Base-by-base conservation (phyloP, 163 green algal species). In the Smithsoniella earleae region DNA sequence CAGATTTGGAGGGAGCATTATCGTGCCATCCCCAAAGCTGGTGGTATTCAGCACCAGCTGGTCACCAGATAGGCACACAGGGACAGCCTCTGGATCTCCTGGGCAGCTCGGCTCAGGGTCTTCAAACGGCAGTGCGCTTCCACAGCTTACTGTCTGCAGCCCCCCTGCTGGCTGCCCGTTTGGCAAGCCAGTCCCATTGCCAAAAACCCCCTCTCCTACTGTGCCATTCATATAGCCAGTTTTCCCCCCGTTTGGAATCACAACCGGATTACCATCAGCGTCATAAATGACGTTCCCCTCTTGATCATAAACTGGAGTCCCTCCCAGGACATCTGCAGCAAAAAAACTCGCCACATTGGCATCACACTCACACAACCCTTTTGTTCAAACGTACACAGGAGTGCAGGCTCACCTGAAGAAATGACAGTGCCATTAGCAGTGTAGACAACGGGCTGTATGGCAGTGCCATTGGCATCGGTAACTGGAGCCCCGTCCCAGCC, bases 361-460 rank as follows among this genome's bases (percentile, higher is more conserved):
- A n/a, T n/a, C n/a, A n/a, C n/a, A n/a, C n/a, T n/a, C n/a, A n/a
- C n/a, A n/a, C n/a, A n/a, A n/a, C n/a, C n/a, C n/a, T n/a, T n/a
- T n/a, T n/a, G n/a, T n/a, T n/a, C n/a, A n/a, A n/a, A n/a, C n/a
- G n/a, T n/a, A n/a, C n/a, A n/a, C n/a, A n/a, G n/a, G n/a, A n/a
- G n/a, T n/a, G n/a, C n/a, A n/a, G n/a, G n/a, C n/a, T n/a, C n/a
- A n/a, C n/a, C n/a, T n/a, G n/a, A n/a, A n/a, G n/a, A n/a, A 5
- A 69, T 36, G n/a, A 38, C 58, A 5, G 58, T 69, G n/a, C 58
- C 58, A 13, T 69, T 69, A 10, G 58, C 30, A 30, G 58, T 69
- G 58, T 38, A 69, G 10, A 38, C 58, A 1, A 34, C 58, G 27
- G 58, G n/a, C 25, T 33, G 16, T 5, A 69, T 36, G 4, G n/a